These are phyloP conservation scores for Clavispora fructus DNA, from an alignment of 805 yeast species.

Conservation along the genomic window DNA sequence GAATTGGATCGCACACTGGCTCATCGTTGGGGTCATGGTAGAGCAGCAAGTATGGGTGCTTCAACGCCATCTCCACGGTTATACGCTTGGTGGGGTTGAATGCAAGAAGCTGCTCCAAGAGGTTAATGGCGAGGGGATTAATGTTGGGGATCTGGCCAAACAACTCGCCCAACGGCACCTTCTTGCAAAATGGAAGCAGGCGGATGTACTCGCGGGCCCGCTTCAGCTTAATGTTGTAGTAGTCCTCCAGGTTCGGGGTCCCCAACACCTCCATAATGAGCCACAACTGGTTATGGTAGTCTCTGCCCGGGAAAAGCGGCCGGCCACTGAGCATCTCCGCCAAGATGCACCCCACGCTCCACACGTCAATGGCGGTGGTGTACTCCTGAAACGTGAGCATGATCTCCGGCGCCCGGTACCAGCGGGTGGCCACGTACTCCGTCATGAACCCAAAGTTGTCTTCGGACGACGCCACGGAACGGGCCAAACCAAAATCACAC, in stretches of 20 bases:
- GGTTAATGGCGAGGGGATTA: constrained; percentile 48
- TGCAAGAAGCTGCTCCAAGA: constrained; percentile 58
- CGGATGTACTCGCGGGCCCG: constrained; percentile 87
- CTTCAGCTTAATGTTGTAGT: constrained; percentile 65
- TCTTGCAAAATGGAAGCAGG: constrained; percentile 63
- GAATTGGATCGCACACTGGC: constrained; percentile 78
- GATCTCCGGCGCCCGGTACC: constrained; percentile 98
- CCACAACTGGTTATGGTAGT: constrained; percentile 86
- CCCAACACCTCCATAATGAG: constrained; percentile 82
- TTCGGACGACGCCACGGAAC: constrained; percentile 56
- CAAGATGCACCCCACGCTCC: constrained; percentile 95
- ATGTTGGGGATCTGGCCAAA: constrained; percentile 18
- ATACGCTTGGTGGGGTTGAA: constrained; percentile 71
- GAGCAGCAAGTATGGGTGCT: constrained; percentile 81
- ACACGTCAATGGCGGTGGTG: constrained; percentile 90
- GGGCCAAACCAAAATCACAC: constrained; percentile 91
- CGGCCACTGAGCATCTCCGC: constrained; percentile 85
- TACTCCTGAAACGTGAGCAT: constrained; percentile 93
- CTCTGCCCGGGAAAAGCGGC: constrained; percentile 91
- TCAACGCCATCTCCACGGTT: constrained; percentile 69
- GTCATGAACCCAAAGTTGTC: constrained; percentile 82
- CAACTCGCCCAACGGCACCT: constrained; percentile 29
- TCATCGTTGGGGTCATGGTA: constrained; percentile 96
- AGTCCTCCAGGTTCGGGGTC: constrained; percentile 79
- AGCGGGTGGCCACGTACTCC: constrained; percentile 94